phyloP scores from a whole-genome alignment of 495 filamentous ascomycete species.

The Parmelia sp. region DNA sequence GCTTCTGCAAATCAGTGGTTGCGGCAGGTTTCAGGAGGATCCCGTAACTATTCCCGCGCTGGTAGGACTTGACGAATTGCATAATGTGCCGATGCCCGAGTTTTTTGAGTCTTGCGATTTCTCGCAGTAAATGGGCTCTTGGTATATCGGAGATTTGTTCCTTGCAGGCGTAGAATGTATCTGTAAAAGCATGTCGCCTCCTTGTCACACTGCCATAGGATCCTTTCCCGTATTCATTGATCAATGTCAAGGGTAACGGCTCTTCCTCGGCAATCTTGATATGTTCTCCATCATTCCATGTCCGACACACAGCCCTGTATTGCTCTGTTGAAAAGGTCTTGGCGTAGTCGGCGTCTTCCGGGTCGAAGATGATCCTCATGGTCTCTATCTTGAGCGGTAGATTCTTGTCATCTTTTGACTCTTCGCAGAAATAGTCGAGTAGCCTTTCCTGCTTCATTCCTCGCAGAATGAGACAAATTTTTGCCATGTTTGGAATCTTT shows the following conservation, averaged over 20 bases:
- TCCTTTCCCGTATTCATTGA: not conserved
- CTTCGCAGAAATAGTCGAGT: conserved; percentile 14
- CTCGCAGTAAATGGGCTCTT: conserved; percentile 16
- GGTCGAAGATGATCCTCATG: conserved; percentile 9
- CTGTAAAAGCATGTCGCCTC: conserved; percentile 10
- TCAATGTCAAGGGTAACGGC: conserved; percentile 10
- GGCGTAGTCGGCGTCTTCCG: conserved; percentile 2
- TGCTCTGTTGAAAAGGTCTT: conserved; percentile 10
- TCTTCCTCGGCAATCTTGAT: conserved; percentile 15
- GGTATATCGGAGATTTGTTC: conserved; percentile 5
- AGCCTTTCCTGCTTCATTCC: conserved; percentile 17
- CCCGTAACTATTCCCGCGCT: conserved; percentile 14
- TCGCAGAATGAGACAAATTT: conserved; percentile 14
- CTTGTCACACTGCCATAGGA: conserved; percentile 14
- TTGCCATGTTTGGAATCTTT: conserved; percentile 1
- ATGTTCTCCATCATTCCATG: conserved; percentile 17
- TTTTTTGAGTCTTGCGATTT: conserved; percentile 15
- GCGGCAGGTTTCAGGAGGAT: conserved; percentile 21
- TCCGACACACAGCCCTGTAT: conserved; percentile 11
- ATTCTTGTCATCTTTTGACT: conserved; percentile 1
- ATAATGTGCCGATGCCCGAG: conserved; percentile 19
- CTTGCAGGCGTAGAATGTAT: conserved; percentile 9
- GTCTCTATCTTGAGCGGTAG: conserved; percentile 11
- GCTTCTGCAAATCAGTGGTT: conserved; percentile 12
- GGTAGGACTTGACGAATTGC: conserved; percentile 20